Evolutionary conservation across 768 basidiomycete genomes (phyloP).

Genomic region (Auriscalpium orientale): DNA sequence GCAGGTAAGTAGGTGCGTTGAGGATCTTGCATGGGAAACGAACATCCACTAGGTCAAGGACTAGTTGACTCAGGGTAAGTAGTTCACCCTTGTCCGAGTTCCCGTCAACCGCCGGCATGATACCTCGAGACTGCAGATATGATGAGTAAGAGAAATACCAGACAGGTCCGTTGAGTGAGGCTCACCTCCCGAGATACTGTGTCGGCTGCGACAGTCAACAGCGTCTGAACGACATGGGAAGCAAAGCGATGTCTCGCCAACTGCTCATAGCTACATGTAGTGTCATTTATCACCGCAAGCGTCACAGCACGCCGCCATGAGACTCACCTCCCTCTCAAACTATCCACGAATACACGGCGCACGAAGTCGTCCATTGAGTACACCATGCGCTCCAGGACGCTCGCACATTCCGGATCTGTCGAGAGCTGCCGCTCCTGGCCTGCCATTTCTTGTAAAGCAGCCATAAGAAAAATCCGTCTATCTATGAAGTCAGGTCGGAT

Average conservation of each 20-base stretch:
- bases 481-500: neutral
- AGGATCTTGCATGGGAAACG: constrained; percentile 12
- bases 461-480: constrained; percentile 55
- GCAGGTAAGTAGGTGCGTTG: neutral
- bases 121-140: constrained; percentile 39
- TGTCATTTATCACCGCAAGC: neutral
- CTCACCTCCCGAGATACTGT: constrained; percentile 66
- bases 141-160: neutral
- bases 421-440: constrained; percentile 86
- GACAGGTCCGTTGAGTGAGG: neutral
- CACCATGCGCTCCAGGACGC: constrained; percentile 81
- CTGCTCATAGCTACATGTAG: constrained; percentile 44
- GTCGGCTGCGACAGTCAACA: constrained; percentile 59
- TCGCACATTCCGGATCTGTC: constrained; percentile 90
- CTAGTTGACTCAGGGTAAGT: constrained; percentile 52
- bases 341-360: constrained; percentile 84
- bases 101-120: constrained; percentile 41
- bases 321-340: constrained; percentile 81
- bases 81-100: constrained; percentile 54
- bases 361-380: constrained; percentile 96
- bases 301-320: neutral
- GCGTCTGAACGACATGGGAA: constrained; percentile 91
- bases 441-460: constrained; percentile 77
- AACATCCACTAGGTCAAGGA: constrained; percentile 61
- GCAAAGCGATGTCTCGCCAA: constrained; percentile 81